Evolutionary conservation across 129 eudicot genomes (phyloP).

Genomic region (carrot (Daucus carota)): DH1_v3.0 NC_030381.2:39657501-39658000

Average conservation of each 20-base stretch:
- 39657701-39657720: conserved; percentile 90
- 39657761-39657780: conserved; percentile 94
- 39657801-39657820: conserved; percentile 66
- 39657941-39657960: conserved; percentile 10
- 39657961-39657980: conserved; percentile 48
- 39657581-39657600: not conserved
- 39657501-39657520: not conserved
- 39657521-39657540: not conserved
- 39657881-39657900: conserved; percentile 5
- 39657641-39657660: not conserved
- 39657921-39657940: conserved; percentile 37
- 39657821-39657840: conserved; percentile 55
- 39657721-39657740: conserved; percentile 85
- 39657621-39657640: not conserved
- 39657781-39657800: conserved; percentile 50
- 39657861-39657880: conserved; percentile 22
- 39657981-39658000: conserved; percentile 72
- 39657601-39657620: not conserved
- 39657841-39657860: conserved; percentile 73
- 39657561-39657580: not conserved
- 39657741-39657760: conserved; percentile 85
- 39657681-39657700: conserved; percentile 42
- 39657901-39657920: conserved; percentile 59
- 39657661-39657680: not conserved
- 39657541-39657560: not conserved